Base-by-base conservation (phyloP, 1,284 basidiomycete genomes). In the Puccinia sorghi region DNA sequence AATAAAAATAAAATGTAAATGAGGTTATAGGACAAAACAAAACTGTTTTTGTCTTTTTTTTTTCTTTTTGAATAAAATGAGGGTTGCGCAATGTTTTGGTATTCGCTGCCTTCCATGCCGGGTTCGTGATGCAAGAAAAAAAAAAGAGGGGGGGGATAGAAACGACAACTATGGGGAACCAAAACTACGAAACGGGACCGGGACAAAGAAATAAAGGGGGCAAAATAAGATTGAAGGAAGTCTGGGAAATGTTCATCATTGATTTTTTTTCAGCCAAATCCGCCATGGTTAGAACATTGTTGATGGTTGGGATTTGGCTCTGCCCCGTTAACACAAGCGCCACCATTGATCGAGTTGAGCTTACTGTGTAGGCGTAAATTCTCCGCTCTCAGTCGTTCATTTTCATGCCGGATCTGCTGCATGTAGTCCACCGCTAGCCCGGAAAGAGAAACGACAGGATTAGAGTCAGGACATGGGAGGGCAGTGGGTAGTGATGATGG, bases 401-500 rank as follows among this genome's bases (percentile, higher is more conserved):
- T 76, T 27, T 76, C 73, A 20, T 50, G 15, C 46, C 52, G 20
- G 20, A 76, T 43, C 39, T 76, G 73, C 15, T 76, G 63, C 61
- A 76, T 64, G 41, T 64, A 76, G 20, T 76, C 73, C 25, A 76
- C 73, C 32, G 73, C 73, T 76, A n/a, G 9, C 17, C 37, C 6
- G 25, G 50, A 25, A 17, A 72, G n/a, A 9, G 15, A 73, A 46
- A 39, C 5, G 25, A 48, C 11, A 37, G 12, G 11, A 57, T 6
- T 39, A 8, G 20, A 4, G 17, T 52, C 6, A 52, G 17, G 2
- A 52, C 4, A 9, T 25, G n/a, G 15, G 17, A 27, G 46, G 7
- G 3, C 27, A 37, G 52, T n/a, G n/a, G n/a, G n/a, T n/a, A n/a
- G 56, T 20, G 20, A 48, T 12, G 39, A 39, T 22, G 22, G 50